These are phyloP conservation scores for Penicillium sp. DNA, from an alignment of 2,329 filamentous ascomycete genomes.

Conservation along the genomic window DNA sequence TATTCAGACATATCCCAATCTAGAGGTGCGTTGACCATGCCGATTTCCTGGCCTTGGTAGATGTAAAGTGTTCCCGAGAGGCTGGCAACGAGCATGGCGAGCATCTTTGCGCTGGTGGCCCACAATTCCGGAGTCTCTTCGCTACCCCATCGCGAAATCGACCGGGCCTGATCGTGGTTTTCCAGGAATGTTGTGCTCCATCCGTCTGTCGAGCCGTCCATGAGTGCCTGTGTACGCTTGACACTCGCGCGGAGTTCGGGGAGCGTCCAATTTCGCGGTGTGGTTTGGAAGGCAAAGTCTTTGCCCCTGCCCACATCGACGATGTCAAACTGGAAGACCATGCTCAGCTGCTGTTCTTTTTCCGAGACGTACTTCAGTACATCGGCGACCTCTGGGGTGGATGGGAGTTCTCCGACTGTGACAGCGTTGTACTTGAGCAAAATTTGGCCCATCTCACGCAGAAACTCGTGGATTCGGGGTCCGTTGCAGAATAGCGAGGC, in stretches of 20 bases:
- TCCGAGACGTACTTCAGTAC: conserved; percentile 63
- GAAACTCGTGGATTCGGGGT: conserved; percentile 67
- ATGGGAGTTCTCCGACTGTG: conserved; percentile 69
- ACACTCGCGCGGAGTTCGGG: conserved; percentile 52
- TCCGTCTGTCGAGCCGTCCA: conserved; percentile 43
- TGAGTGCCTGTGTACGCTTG: conserved; percentile 53
- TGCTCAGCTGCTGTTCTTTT: conserved; percentile 61
- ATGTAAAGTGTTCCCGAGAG: conserved; percentile 58
- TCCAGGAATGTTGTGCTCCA: conserved; percentile 65
- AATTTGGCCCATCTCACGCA: conserved; percentile 63
- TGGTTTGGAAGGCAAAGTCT: conserved; percentile 49
- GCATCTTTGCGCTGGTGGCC: conserved; percentile 53
- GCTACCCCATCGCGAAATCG: conserved; percentile 54
- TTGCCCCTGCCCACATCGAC: conserved; percentile 57
- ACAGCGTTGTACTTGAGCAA: conserved; percentile 66
- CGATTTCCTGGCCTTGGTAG: conserved; percentile 64
- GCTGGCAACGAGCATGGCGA: conserved; percentile 51
- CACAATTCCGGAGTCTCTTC: conserved; percentile 52
- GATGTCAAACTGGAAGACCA: conserved; percentile 62
- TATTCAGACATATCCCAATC: conserved; percentile 52
- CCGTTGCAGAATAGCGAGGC: conserved; percentile 65
- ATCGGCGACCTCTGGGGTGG: conserved; percentile 59
- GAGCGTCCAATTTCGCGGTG: conserved; percentile 47
- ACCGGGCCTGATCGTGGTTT: conserved; percentile 64
- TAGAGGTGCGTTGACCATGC: conserved; percentile 57